phyloP scores from a whole-genome alignment of 495 filamentous ascomycete species.

The Talaromyces thailandensis region DNA sequence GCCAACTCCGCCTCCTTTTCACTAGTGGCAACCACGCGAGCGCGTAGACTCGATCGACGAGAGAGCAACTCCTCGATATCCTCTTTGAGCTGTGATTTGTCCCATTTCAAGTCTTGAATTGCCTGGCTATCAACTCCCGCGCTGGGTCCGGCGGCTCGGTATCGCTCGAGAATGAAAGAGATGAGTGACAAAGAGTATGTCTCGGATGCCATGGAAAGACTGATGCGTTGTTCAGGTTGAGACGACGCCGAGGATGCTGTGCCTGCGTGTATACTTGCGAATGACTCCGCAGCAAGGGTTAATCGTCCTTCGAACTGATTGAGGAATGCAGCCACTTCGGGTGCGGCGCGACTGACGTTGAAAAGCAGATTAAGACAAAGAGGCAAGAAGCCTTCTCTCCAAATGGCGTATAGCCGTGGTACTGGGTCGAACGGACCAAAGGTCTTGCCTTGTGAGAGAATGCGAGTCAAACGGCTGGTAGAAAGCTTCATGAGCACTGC shows the following conservation, averaged over 20 bases:
- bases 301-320: constrained; percentile 76
- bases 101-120: constrained; percentile 63
- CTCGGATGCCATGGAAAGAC: constrained; percentile 63
- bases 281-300: constrained; percentile 47
- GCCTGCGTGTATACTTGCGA: constrained; percentile 39
- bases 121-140: constrained; percentile 48
- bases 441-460: constrained; percentile 56
- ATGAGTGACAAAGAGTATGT: constrained; percentile 69
- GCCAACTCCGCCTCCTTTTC: constrained; percentile 60
- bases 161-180: constrained; percentile 50
- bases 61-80: constrained; percentile 69
- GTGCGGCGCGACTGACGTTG: constrained; percentile 67
- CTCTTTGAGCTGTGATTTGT: constrained; percentile 57
- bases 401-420: constrained; percentile 63
- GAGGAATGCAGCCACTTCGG: constrained; percentile 77
- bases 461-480: constrained; percentile 63
- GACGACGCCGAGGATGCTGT: constrained; percentile 13
- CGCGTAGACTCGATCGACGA: constrained; percentile 49
- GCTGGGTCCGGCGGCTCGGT: constrained; percentile 49
- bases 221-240: constrained; percentile 42
- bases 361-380: constrained; percentile 84
- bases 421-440: constrained; percentile 61
- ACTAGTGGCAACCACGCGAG: constrained; percentile 61
- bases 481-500: constrained; percentile 68
- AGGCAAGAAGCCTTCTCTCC: constrained; percentile 79